Evolutionary conservation across 2,329 filamentous ascomycete genomes (phyloP), one percentile per base, ranked within the genome.

Genomic region (Botryotinia globosa): DNA sequence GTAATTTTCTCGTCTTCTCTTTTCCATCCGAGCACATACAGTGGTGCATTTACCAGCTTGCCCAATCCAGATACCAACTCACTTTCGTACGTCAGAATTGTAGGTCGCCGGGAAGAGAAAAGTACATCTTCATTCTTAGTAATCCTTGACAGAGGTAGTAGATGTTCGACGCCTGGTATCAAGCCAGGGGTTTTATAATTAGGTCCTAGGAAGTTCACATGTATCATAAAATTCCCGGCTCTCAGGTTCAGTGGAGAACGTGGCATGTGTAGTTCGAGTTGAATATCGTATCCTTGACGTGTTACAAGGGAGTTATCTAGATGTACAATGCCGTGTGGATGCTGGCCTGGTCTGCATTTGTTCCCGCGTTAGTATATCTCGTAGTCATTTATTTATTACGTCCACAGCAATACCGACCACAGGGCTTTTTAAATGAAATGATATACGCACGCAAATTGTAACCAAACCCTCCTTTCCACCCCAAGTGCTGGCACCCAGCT

Each of bases 171-270:
- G 77, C 74, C 72, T 82, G 79, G 14, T 51, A 78, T 77, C 42
- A 77, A 80, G 42, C 77, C 78, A 69, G 80, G 74, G 72, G 80
- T 81, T 6, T 78, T 80, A 14, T 82, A 82, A 37, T 82, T 81
- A 37, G 83, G 82, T 39, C 85, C 85, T 67, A 92, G 86, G 69
- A 97, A 87, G 74, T 89, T 87, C 25, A 97, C 84, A 64, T 92
- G 91, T 29, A 98, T 84, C 96, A 99, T 99, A 85, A 98, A 98
- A 83, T 98, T 98, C 42, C 96, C 96, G 22, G 88, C 87, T 3
- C 87, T 87, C 34, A 92, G 83, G 79, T 99, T 99, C 2, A 86
- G 82, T 0, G 89, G 90, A 3, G 93, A 96, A 58, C 91, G 90
- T 29, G 96, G 96, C 75, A 99, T 85, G 5, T 88, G 87, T 45